A percentile compares a stretch with the other conserved stretches of the same genome.
These are phyloP conservation scores for Cyberlindnera subsufficiens DNA, from an alignment of 805 yeast genomes.

Conservation along the genomic window DNA sequence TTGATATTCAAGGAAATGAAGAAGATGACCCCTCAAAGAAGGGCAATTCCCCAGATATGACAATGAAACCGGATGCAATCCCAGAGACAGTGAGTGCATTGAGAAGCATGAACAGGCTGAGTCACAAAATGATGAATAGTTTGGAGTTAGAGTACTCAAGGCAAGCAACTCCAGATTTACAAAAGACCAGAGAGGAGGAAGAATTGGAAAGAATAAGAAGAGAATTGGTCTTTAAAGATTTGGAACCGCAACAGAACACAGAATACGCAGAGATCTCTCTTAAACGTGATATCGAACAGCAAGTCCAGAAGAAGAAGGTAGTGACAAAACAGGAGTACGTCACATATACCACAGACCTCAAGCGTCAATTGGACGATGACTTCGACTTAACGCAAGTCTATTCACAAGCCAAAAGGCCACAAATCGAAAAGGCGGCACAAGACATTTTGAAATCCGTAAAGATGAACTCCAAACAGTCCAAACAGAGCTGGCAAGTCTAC, in stretches of 20 bases:
- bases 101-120: slow-evolving; percentile 83
- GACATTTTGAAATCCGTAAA: slow-evolving; percentile 44
- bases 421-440: slow-evolving; percentile 35
- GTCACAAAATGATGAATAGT: slow-evolving; percentile 71
- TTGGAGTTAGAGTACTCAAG: slow-evolving; percentile 38
- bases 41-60: slow-evolving; percentile 83
- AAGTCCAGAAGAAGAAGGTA: slow-evolving; percentile 8
- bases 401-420: slow-evolving; percentile 22
- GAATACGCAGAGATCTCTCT: slow-evolving; percentile 45
- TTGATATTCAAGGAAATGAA: slow-evolving; percentile 76
- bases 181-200: slow-evolving; percentile 31
- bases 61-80: slow-evolving; percentile 63
- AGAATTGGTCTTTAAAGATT: slow-evolving; percentile 45
- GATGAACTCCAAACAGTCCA: slow-evolving; percentile 48
- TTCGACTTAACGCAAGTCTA: slow-evolving; percentile 26
- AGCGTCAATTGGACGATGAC: slow-evolving; percentile 11
- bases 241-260: slow-evolving; percentile 40
- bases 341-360: slow-evolving; percentile 15
- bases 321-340: slow-evolving; percentile 21
- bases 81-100: slow-evolving; percentile 71
- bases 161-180: slow-evolving; percentile 26
- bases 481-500: slow-evolving; percentile 35
- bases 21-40: slow-evolving; percentile 62
- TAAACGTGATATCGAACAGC: slow-evolving; percentile 15
- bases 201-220: slow-evolving; percentile 32